Conservation (phyloP, 441 rosid species). For the Pelargonium cotyledonis region DNA sequence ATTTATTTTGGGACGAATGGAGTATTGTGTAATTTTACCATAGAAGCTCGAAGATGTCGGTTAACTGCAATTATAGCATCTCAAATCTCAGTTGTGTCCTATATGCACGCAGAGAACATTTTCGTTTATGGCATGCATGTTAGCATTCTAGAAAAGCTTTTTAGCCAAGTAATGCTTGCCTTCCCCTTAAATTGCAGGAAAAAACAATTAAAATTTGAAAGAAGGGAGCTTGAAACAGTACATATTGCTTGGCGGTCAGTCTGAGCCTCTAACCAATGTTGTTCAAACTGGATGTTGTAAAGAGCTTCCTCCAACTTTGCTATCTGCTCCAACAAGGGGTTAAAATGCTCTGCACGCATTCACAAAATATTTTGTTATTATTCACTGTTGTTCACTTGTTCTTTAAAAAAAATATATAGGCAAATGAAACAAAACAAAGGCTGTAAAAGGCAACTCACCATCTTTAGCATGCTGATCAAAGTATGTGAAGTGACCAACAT, state of each 20-base stretch:
- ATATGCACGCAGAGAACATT: no score
- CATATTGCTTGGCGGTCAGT: slow-evolving; percentile 53
- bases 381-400: no score
- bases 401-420: not conserved
- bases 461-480: slow-evolving; percentile 63
- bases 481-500: slow-evolving; percentile 49
- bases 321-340: slow-evolving; percentile 54
- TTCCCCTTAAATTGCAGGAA: not conserved
- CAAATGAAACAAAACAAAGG: no score
- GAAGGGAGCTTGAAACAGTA: slow-evolving; percentile 16
- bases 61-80: no score
- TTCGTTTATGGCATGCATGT: no score
- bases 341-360: slow-evolving; percentile 44
- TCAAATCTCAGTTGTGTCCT: no score
- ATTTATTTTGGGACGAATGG: no score
- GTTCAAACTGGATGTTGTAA: slow-evolving; percentile 56
- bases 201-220: not conserved
- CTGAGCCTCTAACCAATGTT: slow-evolving; percentile 70
- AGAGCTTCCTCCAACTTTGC: slow-evolving; percentile 52
- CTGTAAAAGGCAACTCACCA: slow-evolving; percentile 25
- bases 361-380: not conserved
- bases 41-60: no score
- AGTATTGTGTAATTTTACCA: no score
- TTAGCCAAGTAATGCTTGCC: not conserved
- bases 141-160: no score